Conservation (phyloP, 2,329 filamentous ascomycete species). For the Aureobasidium lini region DNA sequence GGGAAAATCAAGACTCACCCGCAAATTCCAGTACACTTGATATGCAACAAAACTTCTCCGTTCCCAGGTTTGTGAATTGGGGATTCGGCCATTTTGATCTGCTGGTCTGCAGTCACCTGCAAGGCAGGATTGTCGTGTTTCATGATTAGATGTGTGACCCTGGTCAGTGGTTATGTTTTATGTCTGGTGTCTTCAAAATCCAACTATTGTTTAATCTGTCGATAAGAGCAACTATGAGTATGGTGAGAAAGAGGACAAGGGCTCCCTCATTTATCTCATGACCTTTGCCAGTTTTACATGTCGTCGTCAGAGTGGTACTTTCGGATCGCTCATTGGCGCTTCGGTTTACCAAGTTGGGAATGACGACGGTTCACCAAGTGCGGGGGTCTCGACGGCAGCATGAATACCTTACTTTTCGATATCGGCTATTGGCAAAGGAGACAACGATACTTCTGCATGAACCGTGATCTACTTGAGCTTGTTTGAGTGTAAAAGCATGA, state of each 20-base stretch:
- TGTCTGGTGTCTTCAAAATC: no score
- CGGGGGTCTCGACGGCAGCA: background rate
- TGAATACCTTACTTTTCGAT: background rate
- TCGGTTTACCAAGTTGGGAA: background rate
- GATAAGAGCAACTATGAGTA: no score
- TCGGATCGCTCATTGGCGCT: background rate
- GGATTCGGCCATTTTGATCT: slow-evolving; percentile 7
- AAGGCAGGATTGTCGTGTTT: background rate
- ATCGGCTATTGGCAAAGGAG: background rate
- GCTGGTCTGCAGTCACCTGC: slow-evolving; percentile 11
- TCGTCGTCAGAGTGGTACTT: background rate
- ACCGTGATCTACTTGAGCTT: background rate
- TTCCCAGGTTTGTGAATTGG: background rate
- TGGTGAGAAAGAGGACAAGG: no score
- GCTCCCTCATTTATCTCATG: no score
- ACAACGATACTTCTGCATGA: background rate
- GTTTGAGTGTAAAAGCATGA: background rate
- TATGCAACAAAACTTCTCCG: slow-evolving; percentile 5
- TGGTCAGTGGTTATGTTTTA: background rate
- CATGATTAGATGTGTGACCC: background rate
- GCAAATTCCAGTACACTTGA: slow-evolving; percentile 89
- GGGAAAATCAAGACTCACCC: slow-evolving; percentile 48
- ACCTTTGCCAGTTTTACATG: background rate
- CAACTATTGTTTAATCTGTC: no score
- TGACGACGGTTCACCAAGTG: background rate